Conservation (phyloP, 2,329 filamentous ascomycete genomes). For the Arthrobotrys sinensis region DNA sequence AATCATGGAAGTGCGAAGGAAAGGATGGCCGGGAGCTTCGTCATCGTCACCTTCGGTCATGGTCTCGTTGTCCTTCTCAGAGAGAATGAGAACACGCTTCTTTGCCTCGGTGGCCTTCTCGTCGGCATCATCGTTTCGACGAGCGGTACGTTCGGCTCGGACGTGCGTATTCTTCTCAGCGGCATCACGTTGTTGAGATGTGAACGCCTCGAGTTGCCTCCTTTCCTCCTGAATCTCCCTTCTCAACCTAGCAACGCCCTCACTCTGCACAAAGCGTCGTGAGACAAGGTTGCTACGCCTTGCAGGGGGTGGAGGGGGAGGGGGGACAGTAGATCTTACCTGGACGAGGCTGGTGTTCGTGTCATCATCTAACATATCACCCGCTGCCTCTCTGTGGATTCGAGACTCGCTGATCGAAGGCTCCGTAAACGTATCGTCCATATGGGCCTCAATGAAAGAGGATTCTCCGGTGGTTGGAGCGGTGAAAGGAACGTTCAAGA, state of each 20-base stretch:
- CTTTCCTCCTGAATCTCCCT: conserved; percentile 42
- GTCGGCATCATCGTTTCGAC: conserved; percentile 24
- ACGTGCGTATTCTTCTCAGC: conserved; percentile 43
- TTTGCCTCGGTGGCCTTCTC: conserved; percentile 19
- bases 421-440: conserved; percentile 53
- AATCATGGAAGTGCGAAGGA: conserved; percentile 51
- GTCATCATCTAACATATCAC: conserved; percentile 46
- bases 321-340: conserved; percentile 33
- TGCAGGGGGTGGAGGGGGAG: conserved; percentile 9
- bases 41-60: conserved; percentile 43
- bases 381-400: conserved; percentile 41
- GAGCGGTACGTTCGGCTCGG: conserved; percentile 35
- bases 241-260: conserved; percentile 42
- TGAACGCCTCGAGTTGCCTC: conserved; percentile 35
- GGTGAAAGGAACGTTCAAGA: conserved; percentile 6
- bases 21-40: conserved; percentile 42
- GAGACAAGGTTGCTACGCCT: conserved; percentile 27
- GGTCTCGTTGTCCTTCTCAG: conserved; percentile 49
- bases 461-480: conserved; percentile 18
- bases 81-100: conserved; percentile 59
- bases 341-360: conserved; percentile 53
- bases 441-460: conserved; percentile 33
- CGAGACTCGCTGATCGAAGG: conserved; percentile 52
- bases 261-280: conserved; percentile 42
- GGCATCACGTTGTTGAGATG: conserved; percentile 21